Evolutionary conservation across 805 yeast species (phyloP).

Genomic region (Candida boidinii): DNA sequence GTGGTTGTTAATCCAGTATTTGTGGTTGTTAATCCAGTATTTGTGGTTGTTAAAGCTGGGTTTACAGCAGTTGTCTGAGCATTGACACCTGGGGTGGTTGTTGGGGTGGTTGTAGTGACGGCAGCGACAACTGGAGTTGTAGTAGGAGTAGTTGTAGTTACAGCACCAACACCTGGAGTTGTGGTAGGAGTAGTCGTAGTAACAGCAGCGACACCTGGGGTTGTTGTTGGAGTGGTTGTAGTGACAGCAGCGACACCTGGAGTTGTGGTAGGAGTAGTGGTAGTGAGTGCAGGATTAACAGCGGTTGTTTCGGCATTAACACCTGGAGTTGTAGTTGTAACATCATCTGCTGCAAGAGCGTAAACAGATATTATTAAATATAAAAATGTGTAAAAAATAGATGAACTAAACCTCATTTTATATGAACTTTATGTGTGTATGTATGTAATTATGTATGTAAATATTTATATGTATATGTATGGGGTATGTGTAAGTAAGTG

Average conservation of each 20-base stretch:
- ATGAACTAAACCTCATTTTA: no score
- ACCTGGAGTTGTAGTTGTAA: slow-evolving; percentile 3
- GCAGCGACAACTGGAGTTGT: slow-evolving; percentile 3
- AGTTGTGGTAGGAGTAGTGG: slow-evolving; percentile 4
- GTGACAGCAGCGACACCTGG: slow-evolving; percentile 4
- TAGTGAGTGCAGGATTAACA: slow-evolving; percentile 2
- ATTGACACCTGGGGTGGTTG: slow-evolving; percentile 2
- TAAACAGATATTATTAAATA: no score
- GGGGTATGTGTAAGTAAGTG: no score
- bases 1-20: slow-evolving; percentile 4
- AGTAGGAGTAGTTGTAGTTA: slow-evolving; percentile 1
- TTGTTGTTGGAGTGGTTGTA: slow-evolving; percentile 2
- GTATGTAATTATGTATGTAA: no score
- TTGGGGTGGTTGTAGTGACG: slow-evolving; percentile 1
- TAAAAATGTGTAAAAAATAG: no score
- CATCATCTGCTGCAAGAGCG: slow-evolving; percentile 2
- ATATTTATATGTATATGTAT: no score
- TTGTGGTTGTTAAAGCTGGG: slow-evolving; percentile 1
- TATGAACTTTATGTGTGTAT: no score
- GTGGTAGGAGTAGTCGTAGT: slow-evolving; percentile 6
- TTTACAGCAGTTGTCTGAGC: slow-evolving; percentile 2
- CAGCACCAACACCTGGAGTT: slow-evolving; percentile 1
- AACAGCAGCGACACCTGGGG: slow-evolving; percentile 2
- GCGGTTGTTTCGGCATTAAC: slow-evolving; percentile 4
- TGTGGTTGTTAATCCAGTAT: slow-evolving; percentile 1